These are phyloP conservation scores for Kluyveromyces sp. DNA, from an alignment of 1,139 yeast genomes.

Conservation along the genomic window DNA sequence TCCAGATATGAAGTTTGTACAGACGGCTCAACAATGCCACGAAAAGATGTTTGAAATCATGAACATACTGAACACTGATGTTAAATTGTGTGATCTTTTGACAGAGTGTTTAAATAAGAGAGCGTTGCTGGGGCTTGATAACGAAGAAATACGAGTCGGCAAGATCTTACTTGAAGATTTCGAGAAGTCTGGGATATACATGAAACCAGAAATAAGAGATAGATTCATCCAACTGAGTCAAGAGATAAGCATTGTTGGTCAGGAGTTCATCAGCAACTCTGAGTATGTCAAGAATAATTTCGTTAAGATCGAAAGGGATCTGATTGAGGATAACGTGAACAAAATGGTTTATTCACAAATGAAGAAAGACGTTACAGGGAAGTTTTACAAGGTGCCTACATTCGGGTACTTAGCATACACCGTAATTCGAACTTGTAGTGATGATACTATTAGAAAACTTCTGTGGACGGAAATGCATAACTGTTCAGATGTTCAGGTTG, in stretches of 20 bases:
- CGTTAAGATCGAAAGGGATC: slow-evolving; percentile 17
- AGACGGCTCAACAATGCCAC: slow-evolving; percentile 83
- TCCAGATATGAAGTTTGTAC: slow-evolving; percentile 63
- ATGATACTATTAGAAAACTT: slow-evolving; percentile 52
- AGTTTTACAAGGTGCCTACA: slow-evolving; percentile 50
- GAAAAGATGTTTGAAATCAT: slow-evolving; percentile 87
- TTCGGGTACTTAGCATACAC: slow-evolving; percentile 63
- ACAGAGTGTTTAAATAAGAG: slow-evolving; percentile 44
- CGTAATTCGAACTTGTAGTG: slow-evolving; percentile 53
- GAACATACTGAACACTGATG: slow-evolving; percentile 86
- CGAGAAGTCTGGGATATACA: slow-evolving; percentile 82
- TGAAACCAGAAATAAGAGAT: slow-evolving; percentile 56
- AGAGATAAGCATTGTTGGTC: slow-evolving; percentile 74
- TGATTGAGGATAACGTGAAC: slow-evolving; percentile 20
- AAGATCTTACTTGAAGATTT: slow-evolving; percentile 75
- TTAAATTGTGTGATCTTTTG: slow-evolving; percentile 57
- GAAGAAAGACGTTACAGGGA: slow-evolving; percentile 27
- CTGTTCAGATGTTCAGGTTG: slow-evolving; percentile 50
- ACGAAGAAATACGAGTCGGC: slow-evolving; percentile 81
- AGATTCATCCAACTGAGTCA: slow-evolving; percentile 76
- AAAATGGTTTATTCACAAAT: slow-evolving; percentile 24
- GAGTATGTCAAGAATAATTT: slow-evolving; percentile 17
- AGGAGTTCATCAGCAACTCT: slow-evolving; percentile 50
- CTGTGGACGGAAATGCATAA: slow-evolving; percentile 73
- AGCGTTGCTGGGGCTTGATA: slow-evolving; percentile 39